phyloP scores from a whole-genome alignment of 225 moss, liverwort and hornwort species.

The Anthoceros angustus region DNA sequence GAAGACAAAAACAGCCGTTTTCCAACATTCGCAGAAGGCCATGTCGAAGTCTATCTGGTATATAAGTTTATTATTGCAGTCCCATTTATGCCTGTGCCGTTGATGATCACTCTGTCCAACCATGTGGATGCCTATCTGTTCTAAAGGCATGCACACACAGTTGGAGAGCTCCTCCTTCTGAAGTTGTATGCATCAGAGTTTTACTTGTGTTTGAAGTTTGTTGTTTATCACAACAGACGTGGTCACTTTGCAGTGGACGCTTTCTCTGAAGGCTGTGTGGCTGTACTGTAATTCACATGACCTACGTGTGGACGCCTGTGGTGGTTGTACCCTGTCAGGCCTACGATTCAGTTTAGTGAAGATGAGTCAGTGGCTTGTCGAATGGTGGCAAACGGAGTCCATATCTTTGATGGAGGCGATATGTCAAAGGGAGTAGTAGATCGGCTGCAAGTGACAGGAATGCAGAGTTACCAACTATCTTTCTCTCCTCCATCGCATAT shows the following conservation, averaged over 20 bases:
- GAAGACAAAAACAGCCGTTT: slow-evolving; percentile 35
- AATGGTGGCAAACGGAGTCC: slow-evolving; percentile 87
- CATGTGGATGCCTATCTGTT: no score
- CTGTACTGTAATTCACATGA: not conserved
- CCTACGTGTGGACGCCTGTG: slow-evolving; percentile 6
- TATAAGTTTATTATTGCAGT: slow-evolving; percentile 10
- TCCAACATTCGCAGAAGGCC: slow-evolving; percentile 67
- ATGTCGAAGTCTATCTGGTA: slow-evolving; percentile 63
- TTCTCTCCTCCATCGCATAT: slow-evolving; percentile 56
- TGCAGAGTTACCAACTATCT: slow-evolving; percentile 57
- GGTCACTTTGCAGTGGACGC: not conserved
- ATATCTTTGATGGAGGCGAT: slow-evolving; percentile 75
- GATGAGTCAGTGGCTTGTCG: slow-evolving; percentile 87
- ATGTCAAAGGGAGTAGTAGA: slow-evolving; percentile 66
- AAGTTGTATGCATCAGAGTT: not conserved
- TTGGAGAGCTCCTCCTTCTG: no score
- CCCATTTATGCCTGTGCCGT: not conserved
- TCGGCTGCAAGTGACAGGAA: slow-evolving; percentile 66
- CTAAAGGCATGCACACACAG: no score
- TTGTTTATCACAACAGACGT: not conserved
- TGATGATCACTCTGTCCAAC: no score
- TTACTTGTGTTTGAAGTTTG: not conserved
- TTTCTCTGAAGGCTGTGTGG: not conserved
- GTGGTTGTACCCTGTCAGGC: slow-evolving; percentile 38
- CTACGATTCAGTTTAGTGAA: slow-evolving; percentile 90